Percentiles rank a stretch among this genome's conserved stretches.
Conservation (phyloP, 2,329 filamentous ascomycete genomes). For the Calonectria pseudoturangicola region DNA sequence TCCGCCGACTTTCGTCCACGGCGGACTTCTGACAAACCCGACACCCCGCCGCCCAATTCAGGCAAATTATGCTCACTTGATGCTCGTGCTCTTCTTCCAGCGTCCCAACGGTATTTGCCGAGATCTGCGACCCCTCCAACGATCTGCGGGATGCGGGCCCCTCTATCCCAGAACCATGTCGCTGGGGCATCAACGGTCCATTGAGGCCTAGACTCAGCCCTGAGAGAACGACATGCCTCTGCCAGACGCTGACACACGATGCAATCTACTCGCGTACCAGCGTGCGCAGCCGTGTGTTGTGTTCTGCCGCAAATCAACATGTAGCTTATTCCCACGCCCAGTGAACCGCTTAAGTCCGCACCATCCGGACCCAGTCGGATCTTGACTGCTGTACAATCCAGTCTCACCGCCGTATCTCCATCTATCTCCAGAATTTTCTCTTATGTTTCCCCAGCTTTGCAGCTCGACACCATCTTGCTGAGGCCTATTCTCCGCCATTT, state of each 20-base stretch:
- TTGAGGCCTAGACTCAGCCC: constrained; percentile 36
- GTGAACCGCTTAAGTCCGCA: constrained; percentile 48
- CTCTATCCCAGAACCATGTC: constrained; percentile 35
- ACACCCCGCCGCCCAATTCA: constrained; percentile 30
- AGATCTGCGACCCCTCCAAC: constrained; percentile 35
- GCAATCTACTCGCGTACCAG: constrained; percentile 13
- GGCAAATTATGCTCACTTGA: constrained; percentile 20
- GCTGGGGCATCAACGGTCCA: constrained; percentile 28
- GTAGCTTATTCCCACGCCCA: neutral
- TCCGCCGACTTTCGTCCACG: constrained; percentile 29
- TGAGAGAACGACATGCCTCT: constrained; percentile 22
- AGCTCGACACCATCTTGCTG: neutral
- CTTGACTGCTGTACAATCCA: constrained; percentile 35
- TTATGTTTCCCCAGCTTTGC: constrained; percentile 37
- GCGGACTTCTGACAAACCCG: constrained; percentile 34
- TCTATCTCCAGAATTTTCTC: constrained; percentile 32
- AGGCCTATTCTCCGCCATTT: neutral
- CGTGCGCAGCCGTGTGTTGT: neutral
- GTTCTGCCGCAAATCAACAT: constrained; percentile 1
- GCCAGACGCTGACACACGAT: constrained; percentile 21
- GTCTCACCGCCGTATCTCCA: constrained; percentile 39
- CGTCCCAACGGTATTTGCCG: constrained; percentile 31
- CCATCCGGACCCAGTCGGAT: constrained; percentile 41
- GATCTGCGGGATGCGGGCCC: constrained; percentile 35
- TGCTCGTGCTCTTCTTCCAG: constrained; percentile 2